These are phyloP conservation scores for Rhodotorula mucilaginosa DNA, from an alignment of 1,284 basidiomycete species.

Conservation along the genomic window DNA sequence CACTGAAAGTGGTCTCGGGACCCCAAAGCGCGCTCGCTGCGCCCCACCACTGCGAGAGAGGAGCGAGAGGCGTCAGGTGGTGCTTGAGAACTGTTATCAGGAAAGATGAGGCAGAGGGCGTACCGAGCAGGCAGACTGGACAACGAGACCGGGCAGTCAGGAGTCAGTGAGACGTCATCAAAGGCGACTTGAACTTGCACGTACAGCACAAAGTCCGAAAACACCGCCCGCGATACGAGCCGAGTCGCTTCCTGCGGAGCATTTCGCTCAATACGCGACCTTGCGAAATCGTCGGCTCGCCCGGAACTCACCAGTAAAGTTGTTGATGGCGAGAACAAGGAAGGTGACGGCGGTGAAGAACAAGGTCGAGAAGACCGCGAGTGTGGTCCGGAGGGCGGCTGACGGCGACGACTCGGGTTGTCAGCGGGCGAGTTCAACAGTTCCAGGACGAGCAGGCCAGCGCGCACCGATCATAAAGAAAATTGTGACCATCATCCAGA, in stretches of 20 bases:
- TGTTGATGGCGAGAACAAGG: conserved; percentile 18
- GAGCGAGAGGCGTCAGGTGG: not conserved
- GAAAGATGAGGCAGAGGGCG: not conserved
- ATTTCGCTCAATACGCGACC: too few relatives aligned
- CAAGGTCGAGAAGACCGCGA: conserved; percentile 25
- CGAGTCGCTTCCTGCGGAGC: conserved; percentile 2
- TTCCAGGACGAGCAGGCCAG: too few relatives aligned
- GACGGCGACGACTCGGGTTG: not conserved
- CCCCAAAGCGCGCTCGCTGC: not conserved
- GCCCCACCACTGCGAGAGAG: not conserved
- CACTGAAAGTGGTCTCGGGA: not conserved
- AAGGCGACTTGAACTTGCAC: not conserved
- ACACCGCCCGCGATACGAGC: conserved; percentile 21
- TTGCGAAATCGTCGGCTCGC: not conserved
- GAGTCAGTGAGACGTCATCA: not conserved
- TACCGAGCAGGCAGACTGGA: not conserved
- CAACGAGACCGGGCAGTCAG: not conserved
- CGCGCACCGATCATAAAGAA: conserved; percentile 20
- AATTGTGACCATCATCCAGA: conserved; percentile 17
- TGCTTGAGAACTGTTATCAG: not conserved
- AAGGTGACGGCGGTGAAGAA: conserved; percentile 25
- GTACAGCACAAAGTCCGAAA: conserved; percentile 8
- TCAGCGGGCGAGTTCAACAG: not conserved
- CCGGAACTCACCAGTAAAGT: not conserved
- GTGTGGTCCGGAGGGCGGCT: conserved; percentile 21